phyloP scores from a whole-genome alignment of 1,284 basidiomycete genomes.

The Neolentinus lepideus region DNA sequence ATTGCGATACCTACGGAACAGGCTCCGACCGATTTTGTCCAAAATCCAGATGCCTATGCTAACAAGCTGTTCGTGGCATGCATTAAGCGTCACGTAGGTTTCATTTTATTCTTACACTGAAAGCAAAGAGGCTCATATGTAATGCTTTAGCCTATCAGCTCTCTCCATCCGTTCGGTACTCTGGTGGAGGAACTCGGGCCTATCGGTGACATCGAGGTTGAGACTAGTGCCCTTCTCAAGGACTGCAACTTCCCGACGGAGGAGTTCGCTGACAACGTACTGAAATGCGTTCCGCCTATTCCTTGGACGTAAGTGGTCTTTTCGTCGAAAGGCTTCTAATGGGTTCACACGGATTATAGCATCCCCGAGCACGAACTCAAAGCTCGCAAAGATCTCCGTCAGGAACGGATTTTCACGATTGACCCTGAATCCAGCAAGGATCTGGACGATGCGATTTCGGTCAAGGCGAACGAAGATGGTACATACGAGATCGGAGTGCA shows the following conservation, averaged over 20 bases:
- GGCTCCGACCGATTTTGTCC: slow-evolving; percentile 93
- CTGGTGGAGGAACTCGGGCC: slow-evolving; percentile 96
- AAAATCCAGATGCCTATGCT: slow-evolving; percentile 87
- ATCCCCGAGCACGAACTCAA: slow-evolving; percentile 91
- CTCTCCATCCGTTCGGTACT: slow-evolving; percentile 97
- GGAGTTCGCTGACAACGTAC: slow-evolving; percentile 88
- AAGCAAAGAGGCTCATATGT: slow-evolving; percentile 6
- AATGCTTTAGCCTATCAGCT: slow-evolving; percentile 79
- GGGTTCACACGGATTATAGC: slow-evolving; percentile 29
- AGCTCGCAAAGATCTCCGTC: slow-evolving; percentile 80
- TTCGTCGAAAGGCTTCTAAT: slow-evolving; percentile 2
- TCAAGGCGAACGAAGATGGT: slow-evolving; percentile 85
- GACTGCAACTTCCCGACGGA: slow-evolving; percentile 98
- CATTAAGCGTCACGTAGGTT: slow-evolving; percentile 89
- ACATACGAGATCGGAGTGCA: slow-evolving; percentile 91
- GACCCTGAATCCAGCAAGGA: slow-evolving; percentile 90
- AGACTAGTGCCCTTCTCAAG: slow-evolving; percentile 95
- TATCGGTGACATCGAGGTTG: slow-evolving; percentile 97
- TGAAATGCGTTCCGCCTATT: slow-evolving; percentile 91
- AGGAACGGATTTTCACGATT: slow-evolving; percentile 86
- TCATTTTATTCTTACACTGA: slow-evolving; percentile 2
- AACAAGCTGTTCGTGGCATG: slow-evolving; percentile 95
- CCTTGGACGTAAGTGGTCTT: slow-evolving; percentile 76
- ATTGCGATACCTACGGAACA: slow-evolving; percentile 99
- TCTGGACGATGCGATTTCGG: slow-evolving; percentile 90